A percentile compares a stretch with the other conserved stretches of the same genome.
These are phyloP conservation scores for Claviceps fusiformis DNA, from an alignment of 2,329 filamentous ascomycete genomes.

Conservation along the genomic window DNA sequence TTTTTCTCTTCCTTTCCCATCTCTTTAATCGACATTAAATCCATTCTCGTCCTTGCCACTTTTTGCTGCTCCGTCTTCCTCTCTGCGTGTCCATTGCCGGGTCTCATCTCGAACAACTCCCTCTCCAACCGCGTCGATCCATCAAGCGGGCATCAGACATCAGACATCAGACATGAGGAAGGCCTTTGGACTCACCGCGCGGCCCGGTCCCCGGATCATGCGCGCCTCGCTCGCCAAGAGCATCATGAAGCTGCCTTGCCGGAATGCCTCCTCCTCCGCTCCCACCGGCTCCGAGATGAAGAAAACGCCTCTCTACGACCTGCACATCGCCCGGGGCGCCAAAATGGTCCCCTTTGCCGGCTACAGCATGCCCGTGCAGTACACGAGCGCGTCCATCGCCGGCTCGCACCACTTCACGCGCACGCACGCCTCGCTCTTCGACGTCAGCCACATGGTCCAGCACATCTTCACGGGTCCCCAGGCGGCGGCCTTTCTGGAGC, in stretches of 20 bases:
- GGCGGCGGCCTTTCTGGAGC: conserved; percentile 69
- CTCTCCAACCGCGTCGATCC: conserved; percentile 2
- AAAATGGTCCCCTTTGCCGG: conserved; percentile 97
- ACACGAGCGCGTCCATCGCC: conserved; percentile 59
- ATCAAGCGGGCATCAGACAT: not conserved
- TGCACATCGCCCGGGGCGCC: conserved; percentile 64
- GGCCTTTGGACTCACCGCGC: conserved; percentile 17
- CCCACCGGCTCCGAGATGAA: not conserved
- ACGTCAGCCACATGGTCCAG: conserved; percentile 95
- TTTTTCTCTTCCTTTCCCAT: not conserved
- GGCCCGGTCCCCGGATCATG: conserved; percentile 16
- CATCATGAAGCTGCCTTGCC: not conserved
- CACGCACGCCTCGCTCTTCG: conserved; percentile 77
- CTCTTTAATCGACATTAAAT: too few species aligned
- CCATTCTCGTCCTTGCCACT: too few species aligned
- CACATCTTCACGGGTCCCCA: conserved; percentile 72
- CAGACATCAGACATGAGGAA: conserved; percentile 13
- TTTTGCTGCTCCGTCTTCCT: too few species aligned
- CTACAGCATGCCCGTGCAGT: conserved; percentile 87
- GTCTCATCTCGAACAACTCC: not conserved
- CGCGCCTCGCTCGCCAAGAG: conserved; percentile 5
- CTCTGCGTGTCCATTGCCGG: not conserved
- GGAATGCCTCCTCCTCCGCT: conserved; percentile 1
- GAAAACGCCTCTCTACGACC: conserved; percentile 64
- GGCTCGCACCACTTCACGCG: conserved; percentile 88